Evolutionary conservation across 345 rosid genomes (phyloP).

Genomic region (Lenwebbia sp.): DNA sequence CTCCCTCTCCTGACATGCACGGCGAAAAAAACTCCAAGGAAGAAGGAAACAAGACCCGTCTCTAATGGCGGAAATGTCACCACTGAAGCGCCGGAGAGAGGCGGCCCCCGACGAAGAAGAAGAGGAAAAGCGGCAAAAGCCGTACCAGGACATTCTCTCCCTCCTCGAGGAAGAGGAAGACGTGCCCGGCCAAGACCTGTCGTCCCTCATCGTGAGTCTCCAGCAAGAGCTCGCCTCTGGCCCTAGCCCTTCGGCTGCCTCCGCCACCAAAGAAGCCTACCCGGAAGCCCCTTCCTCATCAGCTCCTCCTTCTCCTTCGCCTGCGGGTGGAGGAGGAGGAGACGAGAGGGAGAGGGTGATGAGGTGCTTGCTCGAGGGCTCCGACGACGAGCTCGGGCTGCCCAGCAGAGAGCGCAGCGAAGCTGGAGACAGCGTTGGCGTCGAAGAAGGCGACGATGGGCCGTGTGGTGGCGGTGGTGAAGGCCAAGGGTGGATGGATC

Average conservation of each 20-base stretch:
- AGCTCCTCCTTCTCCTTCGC: constrained; percentile 9
- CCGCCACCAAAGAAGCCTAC: neutral
- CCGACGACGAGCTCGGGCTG: constrained; percentile 88
- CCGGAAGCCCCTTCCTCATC: constrained; percentile 6
- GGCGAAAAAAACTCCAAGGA: neutral
- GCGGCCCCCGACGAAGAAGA: constrained; percentile 9
- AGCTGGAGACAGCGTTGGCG: constrained; percentile 3
- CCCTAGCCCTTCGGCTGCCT: neutral
- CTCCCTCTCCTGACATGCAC: neutral
- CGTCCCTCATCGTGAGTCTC: constrained; percentile 42
- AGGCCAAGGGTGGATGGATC: constrained; percentile 5
- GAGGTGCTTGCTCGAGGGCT: constrained; percentile 70
- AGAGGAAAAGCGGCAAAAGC: constrained; percentile 20
- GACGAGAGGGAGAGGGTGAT: constrained; percentile 50
- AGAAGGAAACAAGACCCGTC: neutral
- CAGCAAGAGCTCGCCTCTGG: constrained; percentile 38
- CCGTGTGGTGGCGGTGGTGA: constrained; percentile 15
- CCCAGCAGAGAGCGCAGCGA: constrained; percentile 25
- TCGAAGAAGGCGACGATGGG: constrained; percentile 4
- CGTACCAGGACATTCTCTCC: constrained; percentile 25
- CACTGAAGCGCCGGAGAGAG: constrained; percentile 49
- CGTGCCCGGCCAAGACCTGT: constrained; percentile 34
- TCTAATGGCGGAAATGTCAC: constrained; percentile 36
- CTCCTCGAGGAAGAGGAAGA: constrained; percentile 38
- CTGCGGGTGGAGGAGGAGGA: constrained; percentile 5